Base-by-base conservation (phyloP, 371 early-diverging fungal species). In the Mucor saturninus region DNA sequence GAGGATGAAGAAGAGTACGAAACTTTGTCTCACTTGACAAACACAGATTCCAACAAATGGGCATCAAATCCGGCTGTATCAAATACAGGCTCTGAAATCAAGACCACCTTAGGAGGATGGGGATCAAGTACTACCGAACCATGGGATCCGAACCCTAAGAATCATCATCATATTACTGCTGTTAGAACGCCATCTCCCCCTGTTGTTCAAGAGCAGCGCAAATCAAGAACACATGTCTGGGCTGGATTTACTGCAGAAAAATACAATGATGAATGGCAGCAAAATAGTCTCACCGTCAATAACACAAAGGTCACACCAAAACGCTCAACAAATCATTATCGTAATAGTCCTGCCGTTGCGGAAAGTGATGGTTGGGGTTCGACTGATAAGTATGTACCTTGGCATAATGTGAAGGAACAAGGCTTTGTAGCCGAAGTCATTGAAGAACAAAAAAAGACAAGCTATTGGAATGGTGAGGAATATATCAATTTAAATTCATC, bases 291-390 rank as follows among this genome's bases (percentile, higher is more conserved):
- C 30, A 54, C 43, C 3, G 15, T n/a, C 13, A 15, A 43, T 32
- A 8, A 28, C 0, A 5, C 14, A 28, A n/a, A 52, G 2, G 4
- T 40, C 2, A 26, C 5, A 0, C 26, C 13, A 1, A 49, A 49
- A 8, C 51, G 26, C 3, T 40, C 32, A 14, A 31, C 3, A 1
- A 45, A n/a, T 0, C 63, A 62, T 10, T 45, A 28, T 30, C 50
- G 60, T 10, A 59, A 63, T 5, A 43, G 32, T 2, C 56, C 55
- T 4, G 10, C 32, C 0, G 56, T 60, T 15, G 28, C 43, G 0
- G 52, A 60, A 31, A 49, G 56, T 64, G 50, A 79, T 30, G 79
- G 79, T 0, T 83, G 83, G 83, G 83, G 83, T 2, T 31, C 53
- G 1, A 61, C 72, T 0, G 54, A 61, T 1, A 35, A 46, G 2